Conservation (phyloP, 805 yeast genomes). For the Saccharomycopsis olivae region DNA sequence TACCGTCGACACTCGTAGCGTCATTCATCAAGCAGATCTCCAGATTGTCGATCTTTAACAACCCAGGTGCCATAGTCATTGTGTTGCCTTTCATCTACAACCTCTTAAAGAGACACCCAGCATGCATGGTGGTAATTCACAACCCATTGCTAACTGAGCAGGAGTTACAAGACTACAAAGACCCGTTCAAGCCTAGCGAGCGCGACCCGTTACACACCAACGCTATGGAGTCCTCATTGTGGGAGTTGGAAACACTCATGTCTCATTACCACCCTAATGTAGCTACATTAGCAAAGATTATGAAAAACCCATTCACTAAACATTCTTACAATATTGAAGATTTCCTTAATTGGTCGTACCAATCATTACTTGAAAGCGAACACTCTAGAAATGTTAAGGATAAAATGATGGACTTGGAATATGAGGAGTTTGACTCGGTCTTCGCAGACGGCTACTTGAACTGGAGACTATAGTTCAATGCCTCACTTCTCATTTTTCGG, state of each 20-base stretch:
- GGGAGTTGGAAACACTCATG: conserved; percentile 81
- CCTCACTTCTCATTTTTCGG: too few species aligned
- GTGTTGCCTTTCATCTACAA: conserved; percentile 88
- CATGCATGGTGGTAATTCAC: conserved; percentile 86
- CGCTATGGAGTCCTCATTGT: conserved; percentile 77
- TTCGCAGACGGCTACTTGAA: background rate
- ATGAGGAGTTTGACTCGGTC: conserved; percentile 10
- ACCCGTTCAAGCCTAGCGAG: conserved; percentile 59
- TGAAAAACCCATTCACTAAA: conserved; percentile 83
- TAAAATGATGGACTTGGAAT: conserved; percentile 18
- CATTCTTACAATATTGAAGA: conserved; percentile 85
- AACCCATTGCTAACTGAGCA: conserved; percentile 22
- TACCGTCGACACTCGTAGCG: conserved; percentile 75
- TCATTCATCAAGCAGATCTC: conserved; percentile 81
- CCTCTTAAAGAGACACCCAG: conserved; percentile 81
- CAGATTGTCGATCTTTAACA: conserved; percentile 61
- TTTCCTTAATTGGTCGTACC: conserved; percentile 85
- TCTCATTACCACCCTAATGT: conserved; percentile 92
- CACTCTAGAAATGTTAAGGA: conserved; percentile 53
- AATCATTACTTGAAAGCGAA: conserved; percentile 53
- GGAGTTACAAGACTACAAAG: conserved; percentile 31
- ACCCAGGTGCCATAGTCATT: conserved; percentile 83
- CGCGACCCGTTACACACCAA: conserved; percentile 66
- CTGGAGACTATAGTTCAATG: too few species aligned
- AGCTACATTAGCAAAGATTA: conserved; percentile 81